These are phyloP conservation scores for Vigna radiata DNA, from an alignment of 306 rosid species.

Conservation along the genomic window DNA sequence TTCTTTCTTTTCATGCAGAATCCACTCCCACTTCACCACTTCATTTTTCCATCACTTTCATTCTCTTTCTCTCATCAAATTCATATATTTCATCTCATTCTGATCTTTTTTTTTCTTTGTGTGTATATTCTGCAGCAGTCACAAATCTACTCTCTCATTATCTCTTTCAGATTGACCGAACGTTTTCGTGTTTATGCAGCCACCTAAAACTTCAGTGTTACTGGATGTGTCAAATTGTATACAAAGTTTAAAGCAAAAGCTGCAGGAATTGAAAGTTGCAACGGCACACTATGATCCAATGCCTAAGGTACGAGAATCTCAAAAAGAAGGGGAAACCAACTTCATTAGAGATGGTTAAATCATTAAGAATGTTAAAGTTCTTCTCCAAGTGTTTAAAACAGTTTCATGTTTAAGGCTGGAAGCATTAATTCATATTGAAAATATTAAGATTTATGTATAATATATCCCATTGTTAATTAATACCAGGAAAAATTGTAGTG, in stretches of 20 bases:
- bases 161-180: neutral
- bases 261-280: slow-evolving; percentile 45
- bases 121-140: neutral
- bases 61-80: neutral
- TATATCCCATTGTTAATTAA: neutral
- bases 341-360: too few relatives aligned
- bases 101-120: neutral
- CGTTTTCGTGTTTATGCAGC: slow-evolving; percentile 39
- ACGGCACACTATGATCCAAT: slow-evolving; percentile 47
- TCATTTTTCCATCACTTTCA: slow-evolving; percentile 25
- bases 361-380: neutral
- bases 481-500: neutral
- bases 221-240: slow-evolving; percentile 53
- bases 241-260: slow-evolving; percentile 50
- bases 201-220: slow-evolving; percentile 43
- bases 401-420: too few relatives aligned
- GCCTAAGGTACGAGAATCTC: slow-evolving; percentile 50
- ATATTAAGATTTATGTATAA: neutral
- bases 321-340: neutral
- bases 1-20: slow-evolving; percentile 28
- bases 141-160: neutral
- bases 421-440: too few relatives aligned
- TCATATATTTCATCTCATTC: neutral
- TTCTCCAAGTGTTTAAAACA: too few relatives aligned
- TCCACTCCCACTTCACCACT: neutral